Conservation (phyloP, 768 basidiomycete species). For the Coprinellus micaceus region DNA sequence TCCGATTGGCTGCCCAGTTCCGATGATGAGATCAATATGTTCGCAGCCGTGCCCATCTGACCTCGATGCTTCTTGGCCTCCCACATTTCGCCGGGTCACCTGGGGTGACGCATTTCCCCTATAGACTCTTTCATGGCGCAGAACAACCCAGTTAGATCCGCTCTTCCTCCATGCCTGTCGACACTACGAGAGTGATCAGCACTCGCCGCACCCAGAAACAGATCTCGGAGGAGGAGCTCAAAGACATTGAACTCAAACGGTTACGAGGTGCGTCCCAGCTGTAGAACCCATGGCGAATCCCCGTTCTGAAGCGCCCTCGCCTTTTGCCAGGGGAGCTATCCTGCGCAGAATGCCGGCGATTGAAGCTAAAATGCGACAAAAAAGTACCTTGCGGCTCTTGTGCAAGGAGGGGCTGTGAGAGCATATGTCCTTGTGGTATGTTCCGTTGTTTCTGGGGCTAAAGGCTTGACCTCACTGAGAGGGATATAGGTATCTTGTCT, state of each 20-base stretch:
- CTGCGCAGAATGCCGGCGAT: conserved; percentile 50
- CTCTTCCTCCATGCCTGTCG: conserved; percentile 37
- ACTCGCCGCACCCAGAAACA: conserved; percentile 39
- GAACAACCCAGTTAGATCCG: not conserved
- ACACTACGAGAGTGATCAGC: conserved; percentile 35
- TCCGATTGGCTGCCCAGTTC: too few species aligned
- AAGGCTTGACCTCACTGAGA: too few species aligned
- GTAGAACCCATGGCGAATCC: not conserved
- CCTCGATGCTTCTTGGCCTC: too few species aligned
- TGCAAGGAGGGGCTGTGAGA: conserved; percentile 55
- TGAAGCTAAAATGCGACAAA: conserved; percentile 53
- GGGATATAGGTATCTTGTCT: conserved; percentile 39
- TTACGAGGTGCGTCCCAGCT: conserved; percentile 33
- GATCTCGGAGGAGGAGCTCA: conserved; percentile 47
- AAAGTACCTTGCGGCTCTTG: conserved; percentile 50
- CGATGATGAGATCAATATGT: too few species aligned
- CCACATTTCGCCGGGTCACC: not conserved
- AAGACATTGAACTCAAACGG: conserved; percentile 50
- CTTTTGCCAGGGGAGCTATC: conserved; percentile 42
- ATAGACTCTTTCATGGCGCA: not conserved
- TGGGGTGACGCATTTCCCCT: not conserved
- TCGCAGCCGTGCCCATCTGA: too few species aligned
- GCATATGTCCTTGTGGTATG: conserved; percentile 59
- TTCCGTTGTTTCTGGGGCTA: not conserved
- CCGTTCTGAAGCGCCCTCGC: conserved; percentile 3